These are phyloP conservation scores for Fusarium dimerum DNA, from an alignment of 2,329 filamentous ascomycete genomes.

Conservation along the genomic window DNA sequence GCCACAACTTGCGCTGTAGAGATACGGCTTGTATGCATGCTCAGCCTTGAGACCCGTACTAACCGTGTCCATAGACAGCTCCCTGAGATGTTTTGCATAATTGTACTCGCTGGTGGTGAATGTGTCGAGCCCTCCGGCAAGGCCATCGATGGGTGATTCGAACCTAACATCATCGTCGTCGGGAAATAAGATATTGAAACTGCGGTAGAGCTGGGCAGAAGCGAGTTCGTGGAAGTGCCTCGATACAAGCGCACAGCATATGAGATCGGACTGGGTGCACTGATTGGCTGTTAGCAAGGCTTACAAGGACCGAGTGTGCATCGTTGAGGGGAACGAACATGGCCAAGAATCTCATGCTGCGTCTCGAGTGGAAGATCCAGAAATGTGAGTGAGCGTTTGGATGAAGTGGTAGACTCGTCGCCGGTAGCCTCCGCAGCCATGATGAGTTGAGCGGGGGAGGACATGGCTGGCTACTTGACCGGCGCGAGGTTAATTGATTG, in stretches of 20 bases:
- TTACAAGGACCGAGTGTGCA: background rate
- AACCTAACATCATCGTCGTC: slow-evolving; percentile 55
- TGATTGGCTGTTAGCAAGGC: slow-evolving; percentile 28
- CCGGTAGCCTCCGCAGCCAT: slow-evolving; percentile 39
- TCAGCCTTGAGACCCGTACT: slow-evolving; percentile 55
- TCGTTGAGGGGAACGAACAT: slow-evolving; percentile 39
- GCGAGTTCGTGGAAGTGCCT: slow-evolving; percentile 59
- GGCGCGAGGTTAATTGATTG: background rate
- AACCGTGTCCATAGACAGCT: slow-evolving; percentile 57
- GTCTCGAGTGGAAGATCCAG: slow-evolving; percentile 49
- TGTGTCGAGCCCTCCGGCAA: slow-evolving; percentile 61
- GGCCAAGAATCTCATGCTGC: slow-evolving; percentile 48
- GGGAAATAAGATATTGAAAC: slow-evolving; percentile 62
- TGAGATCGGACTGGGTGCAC: slow-evolving; percentile 55
- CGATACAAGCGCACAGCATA: slow-evolving; percentile 60
- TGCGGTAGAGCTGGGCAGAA: slow-evolving; percentile 59
- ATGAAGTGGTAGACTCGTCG: slow-evolving; percentile 28
- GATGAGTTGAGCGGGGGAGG: slow-evolving; percentile 24
- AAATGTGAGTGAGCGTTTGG: slow-evolving; percentile 33
- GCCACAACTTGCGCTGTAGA: slow-evolving; percentile 57
- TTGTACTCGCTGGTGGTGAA: slow-evolving; percentile 65
- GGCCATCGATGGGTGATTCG: slow-evolving; percentile 56
- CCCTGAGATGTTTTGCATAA: slow-evolving; percentile 59
- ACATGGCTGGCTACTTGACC: slow-evolving; percentile 15
- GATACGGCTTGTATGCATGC: slow-evolving; percentile 53